Evolutionary conservation across 2,329 filamentous ascomycete species (phyloP).

Genomic region (Fusarium continuum): DNA sequence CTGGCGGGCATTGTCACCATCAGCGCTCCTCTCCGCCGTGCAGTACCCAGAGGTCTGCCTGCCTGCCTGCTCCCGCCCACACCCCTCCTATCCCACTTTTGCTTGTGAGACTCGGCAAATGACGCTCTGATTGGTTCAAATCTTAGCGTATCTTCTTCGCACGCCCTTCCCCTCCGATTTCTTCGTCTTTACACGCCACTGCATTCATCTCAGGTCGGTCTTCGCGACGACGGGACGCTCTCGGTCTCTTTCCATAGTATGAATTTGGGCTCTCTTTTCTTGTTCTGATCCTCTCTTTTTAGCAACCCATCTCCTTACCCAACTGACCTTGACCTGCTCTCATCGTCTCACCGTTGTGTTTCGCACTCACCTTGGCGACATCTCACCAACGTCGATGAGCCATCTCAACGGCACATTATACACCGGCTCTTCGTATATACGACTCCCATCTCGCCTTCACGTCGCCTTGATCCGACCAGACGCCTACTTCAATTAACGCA

Average conservation of each 20-base stretch:
- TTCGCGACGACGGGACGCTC: constrained; percentile 35
- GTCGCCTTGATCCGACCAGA: constrained; percentile 25
- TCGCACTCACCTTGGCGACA: constrained; percentile 17
- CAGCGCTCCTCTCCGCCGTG: constrained; percentile 33
- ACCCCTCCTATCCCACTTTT: constrained; percentile 21
- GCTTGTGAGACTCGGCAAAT: constrained; percentile 4
- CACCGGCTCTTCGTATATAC: constrained; percentile 35
- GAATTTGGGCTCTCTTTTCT: constrained; percentile 27
- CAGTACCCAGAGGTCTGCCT: constrained; percentile 1
- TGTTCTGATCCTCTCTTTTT: constrained; percentile 18
- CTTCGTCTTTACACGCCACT: constrained; percentile 29
- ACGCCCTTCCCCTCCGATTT: constrained; percentile 23
- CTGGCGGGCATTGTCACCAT: constrained; percentile 21
- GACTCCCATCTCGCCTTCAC: constrained; percentile 29
- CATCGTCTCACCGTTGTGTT: constrained; percentile 15
- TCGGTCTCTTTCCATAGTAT: constrained; percentile 39
- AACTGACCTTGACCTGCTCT: constrained; percentile 11
- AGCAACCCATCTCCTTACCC: constrained; percentile 2
- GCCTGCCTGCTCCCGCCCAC: constrained; percentile 22
- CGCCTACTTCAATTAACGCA: constrained; percentile 12
- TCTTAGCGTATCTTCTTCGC: neutral
- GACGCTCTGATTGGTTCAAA: constrained; percentile 1
- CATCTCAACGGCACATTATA: constrained; percentile 7
- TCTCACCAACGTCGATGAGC: neutral
- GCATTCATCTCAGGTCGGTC: constrained; percentile 28